Evolutionary conservation across 164 flowering plant genomes (phyloP), one percentile per base, ranked within the genome.

Genomic region (Vitis cinerea): DNA sequence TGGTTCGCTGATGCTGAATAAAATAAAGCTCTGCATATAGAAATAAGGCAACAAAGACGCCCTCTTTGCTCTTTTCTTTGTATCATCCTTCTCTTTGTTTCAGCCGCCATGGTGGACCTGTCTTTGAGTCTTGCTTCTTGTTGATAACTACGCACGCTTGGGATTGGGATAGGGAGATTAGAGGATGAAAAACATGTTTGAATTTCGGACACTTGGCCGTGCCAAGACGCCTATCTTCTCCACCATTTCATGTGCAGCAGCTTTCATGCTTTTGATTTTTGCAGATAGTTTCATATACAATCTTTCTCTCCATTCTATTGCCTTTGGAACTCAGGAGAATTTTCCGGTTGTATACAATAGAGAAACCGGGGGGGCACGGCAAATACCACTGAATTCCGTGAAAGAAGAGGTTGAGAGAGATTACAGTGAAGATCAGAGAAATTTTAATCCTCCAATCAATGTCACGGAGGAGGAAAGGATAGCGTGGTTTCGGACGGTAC

Each of bases 381-480:
- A 61, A 61, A n/a, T 56, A 2, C 61, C 72, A 0, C 54, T 77
- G 48, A 64, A n/a, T 31, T 72, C 78, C 13, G 11, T 57, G 9
- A 58, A 56, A 48, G 67, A 73, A 61, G 47, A 19, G 48, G 44
- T 19, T 29, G 52, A 48, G 14, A 52, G 58, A 14, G 62, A 51
- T 60, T 50, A 9, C 12, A 69, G 58, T 5, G 81, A 66, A 4
- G 61, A 59, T 37, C 49, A 52, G 64, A 51, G 8, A 14, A 55
- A 60, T 31, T 31, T 71, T 6, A 19, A 68, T 31, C 70, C 85
- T 16, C 83, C 84, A 0, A 0, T 59, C 11, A 80, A 76, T 66
- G 69, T 70, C 49, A 69, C 74, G 10, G 66, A 52, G 63, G 71
- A 73, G 23, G 78, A 79, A 65, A 78, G 82, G 55, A 78, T 81